phyloP scores from a whole-genome alignment of 2,329 filamentous ascomycete species.

The Zalaria obscura region DNA sequence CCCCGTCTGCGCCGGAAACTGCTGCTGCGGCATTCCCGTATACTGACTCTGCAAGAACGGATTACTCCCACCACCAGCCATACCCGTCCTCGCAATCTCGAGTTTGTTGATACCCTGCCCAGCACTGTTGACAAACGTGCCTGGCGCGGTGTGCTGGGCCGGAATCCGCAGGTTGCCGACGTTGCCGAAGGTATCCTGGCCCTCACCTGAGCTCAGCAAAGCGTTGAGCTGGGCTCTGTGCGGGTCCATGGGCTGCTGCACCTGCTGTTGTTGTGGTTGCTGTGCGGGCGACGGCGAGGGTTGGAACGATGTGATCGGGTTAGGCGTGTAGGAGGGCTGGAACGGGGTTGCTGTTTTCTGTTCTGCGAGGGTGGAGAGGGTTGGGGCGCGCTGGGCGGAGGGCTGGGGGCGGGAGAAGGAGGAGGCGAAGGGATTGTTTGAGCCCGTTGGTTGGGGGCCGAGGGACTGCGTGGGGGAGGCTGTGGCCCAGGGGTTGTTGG shows the following conservation, averaged over 20 bases:
- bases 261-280: slow-evolving; percentile 33
- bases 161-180: slow-evolving; percentile 92
- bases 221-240: slow-evolving; percentile 67
- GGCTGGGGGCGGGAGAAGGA: slow-evolving; percentile 48
- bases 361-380: slow-evolving; percentile 64
- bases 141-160: slow-evolving; percentile 88
- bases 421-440: slow-evolving; percentile 90
- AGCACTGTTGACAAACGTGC: slow-evolving; percentile 91
- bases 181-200: slow-evolving; percentile 95
- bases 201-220: slow-evolving; percentile 74
- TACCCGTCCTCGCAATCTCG: slow-evolving; percentile 50
- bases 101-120: slow-evolving; percentile 64
- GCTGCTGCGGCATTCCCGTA: slow-evolving; percentile 45
- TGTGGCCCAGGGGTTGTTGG: slow-evolving; percentile 83
- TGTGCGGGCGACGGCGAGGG: slow-evolving; percentile 32
- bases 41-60: slow-evolving; percentile 79
- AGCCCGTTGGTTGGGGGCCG: slow-evolving; percentile 77
- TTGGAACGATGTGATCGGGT: slow-evolving; percentile 20
- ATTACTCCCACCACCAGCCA: slow-evolving; percentile 41
- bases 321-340: slow-evolving; percentile 31
- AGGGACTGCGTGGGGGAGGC: slow-evolving; percentile 42
- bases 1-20: slow-evolving; percentile 27
- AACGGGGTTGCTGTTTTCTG: slow-evolving; percentile 62
- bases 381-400: slow-evolving; percentile 44
- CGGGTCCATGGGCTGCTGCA: slow-evolving; percentile 32